Conservation (phyloP, 768 basidiomycete species). For the Pilatotrama ljubarskyi region DNA sequence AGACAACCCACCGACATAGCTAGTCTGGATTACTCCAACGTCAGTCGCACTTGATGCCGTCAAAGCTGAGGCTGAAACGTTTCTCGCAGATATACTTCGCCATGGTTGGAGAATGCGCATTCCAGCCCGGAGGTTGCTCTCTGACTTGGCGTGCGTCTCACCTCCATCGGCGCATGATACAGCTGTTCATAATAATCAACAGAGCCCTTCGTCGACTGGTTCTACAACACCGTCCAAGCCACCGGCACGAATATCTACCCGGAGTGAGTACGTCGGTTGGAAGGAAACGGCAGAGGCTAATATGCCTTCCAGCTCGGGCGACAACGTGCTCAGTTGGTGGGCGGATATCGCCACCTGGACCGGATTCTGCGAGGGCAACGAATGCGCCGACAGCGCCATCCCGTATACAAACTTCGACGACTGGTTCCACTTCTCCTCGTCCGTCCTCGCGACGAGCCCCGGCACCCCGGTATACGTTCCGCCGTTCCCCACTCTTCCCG, state of each 20-base stretch:
- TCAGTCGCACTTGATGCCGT: neutral
- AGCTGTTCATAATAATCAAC: too few species aligned
- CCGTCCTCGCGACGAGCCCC: neutral
- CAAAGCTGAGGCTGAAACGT: too few species aligned
- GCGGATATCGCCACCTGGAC: constrained; percentile 5
- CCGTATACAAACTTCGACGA: constrained; percentile 10
- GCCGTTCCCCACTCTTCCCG: neutral
- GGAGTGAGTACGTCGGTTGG: neutral
- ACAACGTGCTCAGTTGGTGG: constrained; percentile 3
- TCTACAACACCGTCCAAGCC: constrained; percentile 2
- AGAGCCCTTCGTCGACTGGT: constrained; percentile 12
- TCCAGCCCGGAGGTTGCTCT: constrained; percentile 1
- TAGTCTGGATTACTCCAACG: constrained; percentile 1
- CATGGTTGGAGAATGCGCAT: constrained; percentile 1
- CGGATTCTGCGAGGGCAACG: neutral
- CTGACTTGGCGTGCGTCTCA: constrained; percentile 1
- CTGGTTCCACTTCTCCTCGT: constrained; percentile 12
- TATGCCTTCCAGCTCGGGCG: neutral
- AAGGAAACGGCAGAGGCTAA: too few species aligned
- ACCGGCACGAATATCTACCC: constrained; percentile 3
- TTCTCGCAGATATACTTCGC: too few species aligned
- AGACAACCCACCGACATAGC: neutral
- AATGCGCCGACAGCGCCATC: constrained; percentile 3
- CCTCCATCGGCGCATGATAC: too few species aligned
- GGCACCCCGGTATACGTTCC: neutral